These are phyloP conservation scores for Malus sieversii DNA, from an alignment of 306 rosid species.

Conservation along the genomic window DNA sequence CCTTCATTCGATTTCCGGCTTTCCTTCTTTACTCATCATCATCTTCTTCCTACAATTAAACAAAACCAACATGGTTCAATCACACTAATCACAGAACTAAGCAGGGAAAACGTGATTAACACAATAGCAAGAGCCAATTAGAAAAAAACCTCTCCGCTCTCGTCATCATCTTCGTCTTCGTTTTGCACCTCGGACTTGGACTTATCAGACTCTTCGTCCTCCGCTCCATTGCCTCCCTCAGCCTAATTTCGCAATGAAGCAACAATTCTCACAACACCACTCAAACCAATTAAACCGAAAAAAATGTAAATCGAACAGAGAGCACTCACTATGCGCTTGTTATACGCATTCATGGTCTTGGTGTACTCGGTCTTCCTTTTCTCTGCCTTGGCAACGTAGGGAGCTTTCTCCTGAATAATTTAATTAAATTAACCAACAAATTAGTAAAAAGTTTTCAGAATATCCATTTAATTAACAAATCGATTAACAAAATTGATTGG, in stretches of 20 bases:
- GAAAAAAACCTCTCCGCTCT: constrained; percentile 35
- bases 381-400: constrained; percentile 57
- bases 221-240: constrained; percentile 47
- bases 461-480: neutral
- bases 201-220: constrained; percentile 81
- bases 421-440: neutral
- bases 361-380: constrained; percentile 69
- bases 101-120: neutral
- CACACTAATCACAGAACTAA: neutral
- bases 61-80: constrained; percentile 3
- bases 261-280: neutral
- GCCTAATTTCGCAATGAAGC: constrained; percentile 29
- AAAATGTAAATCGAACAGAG: too few species aligned
- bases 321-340: constrained; percentile 40
- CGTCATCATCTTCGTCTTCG: constrained; percentile 69
- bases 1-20: neutral
- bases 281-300: neutral
- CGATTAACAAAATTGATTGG: neutral
- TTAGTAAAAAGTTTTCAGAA: neutral
- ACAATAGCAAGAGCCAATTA: neutral
- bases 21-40: constrained; percentile 19
- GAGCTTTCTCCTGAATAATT: constrained; percentile 62
- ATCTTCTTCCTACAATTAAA: constrained; percentile 59
- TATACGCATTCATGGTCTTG: constrained; percentile 45
- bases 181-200: constrained; percentile 84